Base-by-base conservation (phyloP, 2,329 filamentous ascomycete genomes). In the Lomentospora prolificans region DNA sequence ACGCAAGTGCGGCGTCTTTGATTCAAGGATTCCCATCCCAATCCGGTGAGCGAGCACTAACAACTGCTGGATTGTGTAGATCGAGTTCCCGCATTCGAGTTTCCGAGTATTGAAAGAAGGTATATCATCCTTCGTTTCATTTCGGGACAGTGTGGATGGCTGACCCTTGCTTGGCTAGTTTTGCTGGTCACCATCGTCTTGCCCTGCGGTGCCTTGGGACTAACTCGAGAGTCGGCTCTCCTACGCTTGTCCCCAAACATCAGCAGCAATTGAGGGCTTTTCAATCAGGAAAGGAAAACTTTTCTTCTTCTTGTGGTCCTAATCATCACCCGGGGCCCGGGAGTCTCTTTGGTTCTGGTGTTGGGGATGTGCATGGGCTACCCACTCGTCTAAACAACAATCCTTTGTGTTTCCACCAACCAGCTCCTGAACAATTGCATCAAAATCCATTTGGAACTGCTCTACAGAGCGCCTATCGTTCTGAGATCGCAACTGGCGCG, bases 361-460 rank as follows among this genome's bases (percentile, higher is more conserved):
- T n/a, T 1, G 10, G 22, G n/a, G 51, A 53, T 14, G 25, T n/a
- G 3, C 19, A 25, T 25, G 33, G 51, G 7, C 12, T 48, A 19
- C 44, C 19, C 7, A 52, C 60, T 50, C 62, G 60, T 24, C 66
- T 65, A 51, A 70, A 70, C 50, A 56, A 17, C 50, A 56, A 56
- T 50, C 68, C 68, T 6, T 67, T 70, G 14, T 69, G 61, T 53
- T 61, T 64, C 25, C 67, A n/a, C n/a, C n/a, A 66, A 57, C 59
- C 63, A 48, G 61, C 60, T 55, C 65, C 30, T 12, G 30, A 33
- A 12, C 30, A 69, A 19, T 8, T 52, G 10, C 24, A 56, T 46
- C 28, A 52, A 48, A 64, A 60, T 30, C 59, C 52, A 3, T 57
- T 65, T 10, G 58, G 60, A 31, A 66, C 65, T 56, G 61, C 61